A percentile compares a stretch with the other conserved stretches of the same genome.
Conservation (phyloP, 2,329 filamentous ascomycete species). For the Pyricularia sp. region DNA sequence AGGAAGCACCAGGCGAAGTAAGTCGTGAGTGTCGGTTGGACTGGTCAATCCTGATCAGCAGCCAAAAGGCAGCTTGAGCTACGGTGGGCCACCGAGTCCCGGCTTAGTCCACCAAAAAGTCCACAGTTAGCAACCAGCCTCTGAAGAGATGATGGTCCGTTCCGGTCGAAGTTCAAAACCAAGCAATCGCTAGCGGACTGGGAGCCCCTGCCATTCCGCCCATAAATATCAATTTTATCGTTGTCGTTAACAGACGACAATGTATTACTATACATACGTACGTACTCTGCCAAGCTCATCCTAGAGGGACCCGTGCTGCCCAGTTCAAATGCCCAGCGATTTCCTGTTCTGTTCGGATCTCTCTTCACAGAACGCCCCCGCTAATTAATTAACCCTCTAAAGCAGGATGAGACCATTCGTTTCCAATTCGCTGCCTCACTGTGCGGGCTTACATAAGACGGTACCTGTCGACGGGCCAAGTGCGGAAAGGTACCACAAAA, state of each 20-base stretch:
- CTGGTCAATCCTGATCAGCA: not conserved
- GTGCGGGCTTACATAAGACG: not conserved
- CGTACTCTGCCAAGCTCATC: not conserved
- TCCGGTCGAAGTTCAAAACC: not conserved
- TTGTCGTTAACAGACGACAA: not conserved
- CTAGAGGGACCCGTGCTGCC: not conserved
- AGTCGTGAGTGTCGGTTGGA: conserved; percentile 1
- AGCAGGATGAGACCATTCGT: not conserved
- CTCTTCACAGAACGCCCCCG: not conserved
- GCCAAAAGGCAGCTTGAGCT: not conserved
- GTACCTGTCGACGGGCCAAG: not conserved
- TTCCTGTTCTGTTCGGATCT: not conserved
- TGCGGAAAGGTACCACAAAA: not conserved
- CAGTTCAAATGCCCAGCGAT: not conserved
- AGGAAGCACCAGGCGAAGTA: not conserved
- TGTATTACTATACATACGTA: not conserved
- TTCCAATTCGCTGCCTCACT: not conserved
- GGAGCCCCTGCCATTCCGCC: not conserved
- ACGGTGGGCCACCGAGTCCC: not conserved
- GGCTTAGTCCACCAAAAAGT: not conserved
- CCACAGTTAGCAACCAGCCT: not conserved
- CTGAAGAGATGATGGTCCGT: not conserved
- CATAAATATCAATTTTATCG: not conserved
- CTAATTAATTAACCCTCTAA: not conserved
- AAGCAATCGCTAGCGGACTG: not conserved